Evolutionary conservation across 2,329 filamentous ascomycete genomes (phyloP), one percentile per base, ranked within the genome.

Genomic region (Apiospora hydei): DNA sequence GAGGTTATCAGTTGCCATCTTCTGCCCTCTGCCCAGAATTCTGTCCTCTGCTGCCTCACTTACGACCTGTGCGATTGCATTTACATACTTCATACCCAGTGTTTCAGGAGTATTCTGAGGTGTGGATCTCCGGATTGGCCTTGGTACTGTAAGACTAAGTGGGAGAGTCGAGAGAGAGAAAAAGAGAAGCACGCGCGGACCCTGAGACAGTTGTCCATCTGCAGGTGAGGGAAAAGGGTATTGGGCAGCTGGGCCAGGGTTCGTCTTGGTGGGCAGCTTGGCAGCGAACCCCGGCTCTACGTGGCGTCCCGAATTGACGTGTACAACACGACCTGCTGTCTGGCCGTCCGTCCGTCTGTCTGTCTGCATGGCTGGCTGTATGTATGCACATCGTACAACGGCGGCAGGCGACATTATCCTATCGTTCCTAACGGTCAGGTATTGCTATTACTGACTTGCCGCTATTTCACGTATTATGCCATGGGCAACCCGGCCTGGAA

Each of bases 201-300:
- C 57, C 30, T 64, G 57, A 64, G 57, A 64, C 57, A 64, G 57
- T 41, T 64, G 57, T 64, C 21, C 57, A 38, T 38, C 57, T 64
- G 57, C 57, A 41, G 34, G 34, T n/a, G 21, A 64, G 30, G 38
- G 38, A 26, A 61, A 21, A 61, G 30, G 30, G 16, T 38, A 57
- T 57, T 34, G 51, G 51, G 5, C 16, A 47, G 44, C 24, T 57
- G 11, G 49, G 49, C 49, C 24, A 53, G 49, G 49, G 49, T 53
- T 14, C 24, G 14, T 53, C 24, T 26, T 26, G 14, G n/a, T 53
- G 49, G 13, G 51, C 24, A 57, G 51, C 51, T 53, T 24, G 13
- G 51, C 24, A 57, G 51, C 51, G 51, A 57, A 57, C 51, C 51
- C 51, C 26, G 26, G 26, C 51, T 18, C 5, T 57, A 57, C 51